phyloP scores from a whole-genome alignment of 352 stramenopile genomes.

The Globisporangium paroecandrum region DNA sequence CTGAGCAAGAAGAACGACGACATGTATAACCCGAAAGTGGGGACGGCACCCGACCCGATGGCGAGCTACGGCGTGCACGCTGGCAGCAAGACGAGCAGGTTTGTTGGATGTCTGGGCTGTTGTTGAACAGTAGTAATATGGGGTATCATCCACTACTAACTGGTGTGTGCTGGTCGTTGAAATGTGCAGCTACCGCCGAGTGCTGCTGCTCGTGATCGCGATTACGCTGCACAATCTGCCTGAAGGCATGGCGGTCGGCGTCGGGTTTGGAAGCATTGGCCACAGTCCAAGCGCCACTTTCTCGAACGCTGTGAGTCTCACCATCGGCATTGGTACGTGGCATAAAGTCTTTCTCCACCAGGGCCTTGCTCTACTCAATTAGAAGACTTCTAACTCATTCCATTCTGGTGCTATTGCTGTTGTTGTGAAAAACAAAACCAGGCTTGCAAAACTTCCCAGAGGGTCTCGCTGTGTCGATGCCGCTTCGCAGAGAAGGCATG shows the following conservation, averaged over 20 bases:
- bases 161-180: not conserved
- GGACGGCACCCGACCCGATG: constrained; percentile 24
- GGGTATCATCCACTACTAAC: not conserved
- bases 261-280: constrained; percentile 86
- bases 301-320: constrained; percentile 79
- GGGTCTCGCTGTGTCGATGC: constrained; percentile 86
- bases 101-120: not conserved
- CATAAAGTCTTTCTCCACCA: too few relatives aligned
- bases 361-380: too few relatives aligned
- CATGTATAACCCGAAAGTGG: constrained; percentile 17
- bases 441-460: constrained; percentile 90
- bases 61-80: constrained; percentile 26
- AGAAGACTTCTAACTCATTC: too few relatives aligned
- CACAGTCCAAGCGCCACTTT: constrained; percentile 71
- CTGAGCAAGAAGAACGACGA: constrained; percentile 56
- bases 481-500: constrained; percentile 80
- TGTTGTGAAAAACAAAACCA: not conserved
- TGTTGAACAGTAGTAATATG: not conserved
- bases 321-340: constrained; percentile 69
- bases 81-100: constrained; percentile 12
- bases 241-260: constrained; percentile 86
- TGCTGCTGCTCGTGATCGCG: constrained; percentile 85
- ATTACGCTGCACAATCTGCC: constrained; percentile 91
- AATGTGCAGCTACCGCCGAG: constrained; percentile 57
- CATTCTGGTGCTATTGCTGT: not conserved